Evolutionary conservation across 2,329 filamentous ascomycete species (phyloP), one percentile per base, ranked within the genome.

Genomic region (Thelonectria blattea): DNA sequence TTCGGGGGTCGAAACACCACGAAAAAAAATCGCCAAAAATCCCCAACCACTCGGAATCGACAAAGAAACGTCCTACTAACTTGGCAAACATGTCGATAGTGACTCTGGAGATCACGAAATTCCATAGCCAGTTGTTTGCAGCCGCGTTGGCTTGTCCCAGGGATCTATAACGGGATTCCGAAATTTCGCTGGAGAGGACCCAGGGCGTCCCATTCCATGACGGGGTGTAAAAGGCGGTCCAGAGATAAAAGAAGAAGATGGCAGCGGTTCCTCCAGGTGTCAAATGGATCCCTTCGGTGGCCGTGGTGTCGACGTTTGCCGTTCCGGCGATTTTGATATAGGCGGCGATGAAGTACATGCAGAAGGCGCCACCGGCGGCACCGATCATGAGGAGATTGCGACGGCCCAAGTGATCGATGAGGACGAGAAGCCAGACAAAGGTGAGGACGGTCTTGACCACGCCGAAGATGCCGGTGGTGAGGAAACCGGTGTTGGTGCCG

Each of bases 171-270:
- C 34, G 75, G 88, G 89, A 64, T 87, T 84, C 68, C 89, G 85
- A 74, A 92, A 92, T 92, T 74, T 93, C 89, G 0, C 83, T 83
- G 78, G 91, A 91, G 70, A 91, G 77, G 20, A 93, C 88, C 90
- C 90, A 93, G 0, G 89, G 90, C 0, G 88, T 90, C 2, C 88
- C 88, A 71, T 91, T 91, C 88, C 88, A 91, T 0, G 85, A 84
- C 0, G 85, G 88, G 0, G 88, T 91, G 76, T 92, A 93, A 73
- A 88, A 88, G 0, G 83, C 85, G 3, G 70, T 73, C 66, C 72
- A 73, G 7, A 75, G 65, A 76, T 90, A 87, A 76, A 88, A 88
- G 74, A 86, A 81, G 76, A 90, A 88, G 3, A 90, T 85, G 61
- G 90, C 89, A 6, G 85, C 80, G 61, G 89, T 89, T 18, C 87